Base-by-base conservation (phyloP, 2,329 filamentous ascomycete genomes). In the Verticillium dahliae region DNA sequence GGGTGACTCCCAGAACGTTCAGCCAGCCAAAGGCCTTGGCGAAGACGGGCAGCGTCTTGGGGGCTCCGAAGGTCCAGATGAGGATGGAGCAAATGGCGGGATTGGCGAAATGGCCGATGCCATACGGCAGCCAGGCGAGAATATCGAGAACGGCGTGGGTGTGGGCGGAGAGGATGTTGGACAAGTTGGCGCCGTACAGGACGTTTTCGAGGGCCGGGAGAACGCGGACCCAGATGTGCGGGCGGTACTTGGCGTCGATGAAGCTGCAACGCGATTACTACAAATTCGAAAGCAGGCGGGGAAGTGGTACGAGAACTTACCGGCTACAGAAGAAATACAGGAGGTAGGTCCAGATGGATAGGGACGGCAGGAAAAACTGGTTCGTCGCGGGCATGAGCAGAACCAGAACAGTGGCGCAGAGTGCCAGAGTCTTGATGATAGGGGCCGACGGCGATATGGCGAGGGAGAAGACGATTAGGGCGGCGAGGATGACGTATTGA, bases 141-240 rank as follows among this genome's bases (percentile, higher is more conserved):
- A 98, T 81, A 72, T 97, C 93, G 61, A 97, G 85, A 57, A 91
- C 81, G 6, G 90, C 85, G 75, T 90, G 88, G 70, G 94, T 91
- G 78, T 97, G 91, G 56, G 91, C 91, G 14, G 93, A 96, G 60
- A 98, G 85, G 70, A 97, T 96, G 75, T 97, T 97, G 78, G 92
- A 96, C 62, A 97, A 83, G 76, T 97, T 97, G 65, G 93, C 92
- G 68, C 94, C 94, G 73, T 97, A 98, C 38, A 98, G 83, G 65
- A 98, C 95, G 75, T 98, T 97, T 78, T 98, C 94, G 66, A 98
- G 85, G 18, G 94, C 92, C 4, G 94, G 94, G 39, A 98, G 84
- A 34, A 98, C 92, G 70, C 93, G 92, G 67, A 97, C 94, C 91
- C 92, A 97, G 70, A 97, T 97, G 65, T 92, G 90, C 63, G 93